These are phyloP conservation scores for Rhynchospora pubera DNA, from an alignment of 176 grass and related monocot genomes.

Conservation along the genomic window DNA sequence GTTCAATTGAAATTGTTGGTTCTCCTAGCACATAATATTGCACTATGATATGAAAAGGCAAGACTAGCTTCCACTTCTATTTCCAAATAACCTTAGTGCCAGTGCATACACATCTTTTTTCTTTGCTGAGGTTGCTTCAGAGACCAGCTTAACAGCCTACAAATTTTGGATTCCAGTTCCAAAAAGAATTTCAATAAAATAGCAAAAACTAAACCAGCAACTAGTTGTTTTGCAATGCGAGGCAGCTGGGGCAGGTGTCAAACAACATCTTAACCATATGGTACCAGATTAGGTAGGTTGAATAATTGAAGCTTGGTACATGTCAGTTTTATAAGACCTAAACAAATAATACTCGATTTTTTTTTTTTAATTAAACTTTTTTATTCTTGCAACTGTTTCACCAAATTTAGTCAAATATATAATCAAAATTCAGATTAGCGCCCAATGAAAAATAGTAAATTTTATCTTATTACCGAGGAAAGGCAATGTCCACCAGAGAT, in stretches of 20 bases:
- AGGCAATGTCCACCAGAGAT: conserved; percentile 52
- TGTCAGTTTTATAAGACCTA: neutral
- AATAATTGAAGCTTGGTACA: conserved; percentile 5
- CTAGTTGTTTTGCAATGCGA: neutral
- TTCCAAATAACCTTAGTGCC: conserved; percentile 75
- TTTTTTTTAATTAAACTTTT: neutral
- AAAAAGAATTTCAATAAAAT: neutral
- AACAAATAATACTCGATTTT: neutral
- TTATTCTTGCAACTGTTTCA: neutral
- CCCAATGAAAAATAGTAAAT: conserved; percentile 13
- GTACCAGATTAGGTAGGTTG: neutral
- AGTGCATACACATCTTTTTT: conserved; percentile 97
- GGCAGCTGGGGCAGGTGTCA: neutral
- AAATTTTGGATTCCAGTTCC: conserved; percentile 11
- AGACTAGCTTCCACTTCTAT: conserved; percentile 46
- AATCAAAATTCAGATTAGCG: neutral
- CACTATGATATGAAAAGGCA: conserved; percentile 8
- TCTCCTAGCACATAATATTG: neutral
- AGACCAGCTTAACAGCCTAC: conserved; percentile 78
- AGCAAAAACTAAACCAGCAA: neutral
- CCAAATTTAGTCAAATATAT: neutral
- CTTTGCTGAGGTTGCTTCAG: conserved; percentile 68
- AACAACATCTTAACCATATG: conserved; percentile 2
- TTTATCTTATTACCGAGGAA: conserved; percentile 52
- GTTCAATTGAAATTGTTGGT: neutral